These are phyloP conservation scores for Eutrema heterophyllum DNA, from an alignment of 345 rosid genomes.

Conservation along the genomic window DNA sequence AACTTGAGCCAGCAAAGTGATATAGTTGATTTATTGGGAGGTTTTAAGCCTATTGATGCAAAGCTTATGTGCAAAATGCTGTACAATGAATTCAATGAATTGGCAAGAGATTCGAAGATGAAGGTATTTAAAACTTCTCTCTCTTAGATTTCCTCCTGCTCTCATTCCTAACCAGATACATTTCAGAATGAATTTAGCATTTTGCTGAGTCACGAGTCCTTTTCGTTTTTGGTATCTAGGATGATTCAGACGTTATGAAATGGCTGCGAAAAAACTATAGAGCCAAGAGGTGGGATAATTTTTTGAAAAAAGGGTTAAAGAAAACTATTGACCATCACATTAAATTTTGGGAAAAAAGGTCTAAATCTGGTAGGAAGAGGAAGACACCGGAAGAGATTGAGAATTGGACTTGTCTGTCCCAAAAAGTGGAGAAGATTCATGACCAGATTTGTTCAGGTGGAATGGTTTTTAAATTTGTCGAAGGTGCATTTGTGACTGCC, in stretches of 20 bases:
- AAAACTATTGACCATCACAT: constrained; percentile 34
- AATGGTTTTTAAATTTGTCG: constrained; percentile 90
- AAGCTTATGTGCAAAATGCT: constrained; percentile 58
- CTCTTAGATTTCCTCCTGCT: not conserved
- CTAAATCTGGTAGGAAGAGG: constrained; percentile 56
- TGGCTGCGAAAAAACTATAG: constrained; percentile 41
- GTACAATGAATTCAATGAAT: constrained; percentile 59
- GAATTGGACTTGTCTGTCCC: constrained; percentile 51
- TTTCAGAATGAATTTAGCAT: not conserved
- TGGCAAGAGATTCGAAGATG: constrained; percentile 48
- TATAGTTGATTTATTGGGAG: constrained; percentile 88
- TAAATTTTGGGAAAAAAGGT: constrained; percentile 24
- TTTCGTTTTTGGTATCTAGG: constrained; percentile 42
- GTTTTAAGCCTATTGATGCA: constrained; percentile 89
- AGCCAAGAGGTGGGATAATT: constrained; percentile 54
- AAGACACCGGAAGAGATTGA: constrained; percentile 45
- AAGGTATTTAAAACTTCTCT: constrained; percentile 38
- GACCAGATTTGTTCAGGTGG: constrained; percentile 70
- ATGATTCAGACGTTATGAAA: constrained; percentile 34
- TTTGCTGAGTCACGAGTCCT: constrained; percentile 19
- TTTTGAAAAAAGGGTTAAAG: constrained; percentile 43
- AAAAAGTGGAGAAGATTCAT: constrained; percentile 47
- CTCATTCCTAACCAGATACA: not conserved
- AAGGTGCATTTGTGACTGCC: constrained; percentile 90
- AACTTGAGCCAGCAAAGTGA: constrained; percentile 98